Base-by-base conservation (phyloP, 257 asterid genomes). In the Fraxinus pennsylvanica region DNA sequence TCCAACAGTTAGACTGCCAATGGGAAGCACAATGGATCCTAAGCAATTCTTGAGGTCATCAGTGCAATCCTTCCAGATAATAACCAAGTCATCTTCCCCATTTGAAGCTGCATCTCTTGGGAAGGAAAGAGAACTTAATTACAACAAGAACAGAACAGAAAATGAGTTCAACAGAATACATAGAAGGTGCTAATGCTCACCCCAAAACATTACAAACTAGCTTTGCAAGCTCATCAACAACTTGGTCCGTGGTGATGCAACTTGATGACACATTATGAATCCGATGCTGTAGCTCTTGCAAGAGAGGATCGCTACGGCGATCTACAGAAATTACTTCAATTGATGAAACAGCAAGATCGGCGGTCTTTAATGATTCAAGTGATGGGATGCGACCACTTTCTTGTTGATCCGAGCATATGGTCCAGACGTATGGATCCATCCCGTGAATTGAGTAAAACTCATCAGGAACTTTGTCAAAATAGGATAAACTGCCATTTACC, bases 361-460 rank as follows among this genome's bases (percentile, higher is more conserved):
- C 86, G 10, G 85, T 81, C 87, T 78, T 93, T 68, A 96, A 74
- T 32, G 92, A 88, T 87, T 93, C 97, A 88, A 96, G 89, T 39
- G 98, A 87, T 70, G 99, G 98, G 74, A 96, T 90, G 61, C 90
- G 91, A 35, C 99, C 96, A 84, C 89, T 91, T 83, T 96, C 99
- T 82, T 87, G 94, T 84, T 84, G 85, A 85, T 91, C 97, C 15
- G 90, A 88, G 88, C 97, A 96, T 82, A 96, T 75, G 66, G 89
- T 81, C 99, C 99, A 96, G 30, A 96, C 90, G 85, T 93, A 96
- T 32, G 99, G 97, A 84, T 96, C 96, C 94, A 96, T 88, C 88
- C 99, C 98, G 73, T 87, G 91, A 74, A 96, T 93, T 72, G 85
- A 81, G 85, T 87, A 93, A 87, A 96, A 93, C 71, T 97, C 99